These are phyloP conservation scores for Naematelia aurantialba DNA, from an alignment of 768 basidiomycete species.

Conservation along the genomic window DNA sequence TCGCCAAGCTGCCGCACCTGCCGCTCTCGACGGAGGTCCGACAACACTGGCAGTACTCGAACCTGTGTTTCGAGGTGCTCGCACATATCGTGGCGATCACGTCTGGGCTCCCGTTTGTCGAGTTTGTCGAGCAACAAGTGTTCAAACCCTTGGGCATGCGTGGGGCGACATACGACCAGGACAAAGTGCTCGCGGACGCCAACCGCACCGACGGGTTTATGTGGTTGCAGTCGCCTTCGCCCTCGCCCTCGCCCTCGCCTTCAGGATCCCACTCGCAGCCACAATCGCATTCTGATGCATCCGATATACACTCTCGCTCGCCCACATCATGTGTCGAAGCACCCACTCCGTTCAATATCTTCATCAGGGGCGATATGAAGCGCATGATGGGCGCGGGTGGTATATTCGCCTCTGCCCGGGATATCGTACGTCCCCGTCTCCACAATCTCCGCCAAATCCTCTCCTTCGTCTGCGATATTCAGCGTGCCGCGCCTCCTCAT, in stretches of 20 bases:
- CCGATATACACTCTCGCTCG: too few relatives aligned
- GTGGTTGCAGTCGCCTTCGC: background rate
- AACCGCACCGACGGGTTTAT: conserved; percentile 21
- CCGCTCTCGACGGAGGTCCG: conserved; percentile 38
- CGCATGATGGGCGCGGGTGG: too few relatives aligned
- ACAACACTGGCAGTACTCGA: conserved; percentile 41
- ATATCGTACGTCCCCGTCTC: too few relatives aligned
- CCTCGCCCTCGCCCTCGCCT: too few relatives aligned
- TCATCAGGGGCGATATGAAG: too few relatives aligned
- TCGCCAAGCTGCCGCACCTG: conserved; percentile 20
- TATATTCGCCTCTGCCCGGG: too few relatives aligned
- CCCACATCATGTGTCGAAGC: too few relatives aligned
- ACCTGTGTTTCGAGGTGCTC: conserved; percentile 27
- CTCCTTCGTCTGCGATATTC: background rate
- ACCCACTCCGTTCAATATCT: too few relatives aligned
- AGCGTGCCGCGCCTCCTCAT: background rate
- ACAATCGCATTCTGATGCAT: too few relatives aligned
- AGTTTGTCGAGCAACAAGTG: conserved; percentile 32
- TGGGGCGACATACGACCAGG: too few relatives aligned
- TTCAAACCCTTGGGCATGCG: conserved; percentile 37
- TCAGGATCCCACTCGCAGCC: too few relatives aligned
- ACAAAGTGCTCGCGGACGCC: conserved; percentile 23
- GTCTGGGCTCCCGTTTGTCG: conserved; percentile 17
- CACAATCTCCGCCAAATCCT: too few relatives aligned
- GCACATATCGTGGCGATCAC: conserved; percentile 25